phyloP scores from a whole-genome alignment of 163 green algal species.

The Chloromonas sp. region DNA sequence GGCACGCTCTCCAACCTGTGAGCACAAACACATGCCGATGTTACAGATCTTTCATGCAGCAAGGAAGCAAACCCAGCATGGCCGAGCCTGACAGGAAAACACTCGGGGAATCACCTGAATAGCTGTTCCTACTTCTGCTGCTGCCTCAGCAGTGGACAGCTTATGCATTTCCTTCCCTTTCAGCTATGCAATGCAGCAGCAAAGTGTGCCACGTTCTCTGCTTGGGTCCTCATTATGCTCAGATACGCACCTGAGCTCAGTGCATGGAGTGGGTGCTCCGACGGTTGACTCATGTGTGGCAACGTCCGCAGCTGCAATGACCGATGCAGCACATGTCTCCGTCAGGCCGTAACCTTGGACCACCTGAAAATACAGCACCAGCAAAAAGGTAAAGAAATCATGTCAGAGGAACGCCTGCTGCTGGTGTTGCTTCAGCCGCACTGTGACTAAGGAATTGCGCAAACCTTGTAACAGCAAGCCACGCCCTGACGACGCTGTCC shows the following conservation, averaged over 20 bases:
- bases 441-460: no score
- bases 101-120: no score
- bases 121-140: no score
- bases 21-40: background rate
- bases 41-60: background rate
- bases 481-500: no score
- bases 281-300: slow-evolving; percentile 55
- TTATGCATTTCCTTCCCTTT: no score
- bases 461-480: no score
- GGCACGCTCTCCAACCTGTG: slow-evolving; percentile 78
- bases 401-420: no score
- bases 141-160: no score
- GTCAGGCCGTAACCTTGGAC: slow-evolving; percentile 95
- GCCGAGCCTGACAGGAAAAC: no score
- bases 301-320: slow-evolving; percentile 69
- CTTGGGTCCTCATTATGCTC: background rate
- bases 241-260: slow-evolving; percentile 28
- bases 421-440: no score
- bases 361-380: background rate
- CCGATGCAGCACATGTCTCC: slow-evolving; percentile 86
- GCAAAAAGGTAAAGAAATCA: no score
- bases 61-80: no score
- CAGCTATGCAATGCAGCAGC: background rate
- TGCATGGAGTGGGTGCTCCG: slow-evolving; percentile 59
- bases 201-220: background rate